These are phyloP conservation scores for Pisolithus tinctorius DNA, from an alignment of 768 basidiomycete species.

Conservation along the genomic window DNA sequence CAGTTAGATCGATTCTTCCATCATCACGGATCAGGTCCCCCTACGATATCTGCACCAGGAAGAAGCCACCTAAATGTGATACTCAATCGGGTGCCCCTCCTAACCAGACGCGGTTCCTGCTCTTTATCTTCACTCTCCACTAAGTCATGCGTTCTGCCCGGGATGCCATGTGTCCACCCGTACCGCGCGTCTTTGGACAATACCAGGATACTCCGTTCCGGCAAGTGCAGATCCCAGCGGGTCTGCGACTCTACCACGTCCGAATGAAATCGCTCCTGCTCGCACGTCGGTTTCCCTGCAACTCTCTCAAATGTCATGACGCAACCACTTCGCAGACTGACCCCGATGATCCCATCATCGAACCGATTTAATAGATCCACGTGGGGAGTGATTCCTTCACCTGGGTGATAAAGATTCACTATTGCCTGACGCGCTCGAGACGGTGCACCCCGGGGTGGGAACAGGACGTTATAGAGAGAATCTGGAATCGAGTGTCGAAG, in stretches of 20 bases:
- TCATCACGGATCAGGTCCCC: slow-evolving; percentile 20
- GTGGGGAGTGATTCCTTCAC: slow-evolving; percentile 85
- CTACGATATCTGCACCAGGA: slow-evolving; percentile 77
- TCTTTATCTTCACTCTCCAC: slow-evolving; percentile 35
- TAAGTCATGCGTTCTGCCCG: slow-evolving; percentile 49
- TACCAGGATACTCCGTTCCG: slow-evolving; percentile 68
- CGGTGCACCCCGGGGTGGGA: slow-evolving; percentile 38
- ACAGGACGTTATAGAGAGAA: slow-evolving; percentile 49
- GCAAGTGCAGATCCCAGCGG: slow-evolving; percentile 56
- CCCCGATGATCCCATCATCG: slow-evolving; percentile 84
- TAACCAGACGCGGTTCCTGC: slow-evolving; percentile 32
- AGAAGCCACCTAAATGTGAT: slow-evolving; percentile 86
- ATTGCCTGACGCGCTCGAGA: slow-evolving; percentile 73
- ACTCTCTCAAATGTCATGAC: slow-evolving; percentile 65
- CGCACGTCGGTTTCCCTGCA: background rate
- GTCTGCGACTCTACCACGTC: slow-evolving; percentile 1
- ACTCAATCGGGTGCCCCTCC: slow-evolving; percentile 59
- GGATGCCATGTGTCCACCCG: slow-evolving; percentile 85
- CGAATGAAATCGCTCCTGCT: background rate
- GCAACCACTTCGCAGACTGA: slow-evolving; percentile 75
- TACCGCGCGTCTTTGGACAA: slow-evolving; percentile 80
- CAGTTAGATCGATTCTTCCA: slow-evolving; percentile 2
- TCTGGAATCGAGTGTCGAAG: slow-evolving; percentile 45
- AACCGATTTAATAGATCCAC: slow-evolving; percentile 81
- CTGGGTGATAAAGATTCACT: slow-evolving; percentile 82